Base-by-base conservation (phyloP, 192 early-diverging fungal species). In the Linnemannia zychae region DNA sequence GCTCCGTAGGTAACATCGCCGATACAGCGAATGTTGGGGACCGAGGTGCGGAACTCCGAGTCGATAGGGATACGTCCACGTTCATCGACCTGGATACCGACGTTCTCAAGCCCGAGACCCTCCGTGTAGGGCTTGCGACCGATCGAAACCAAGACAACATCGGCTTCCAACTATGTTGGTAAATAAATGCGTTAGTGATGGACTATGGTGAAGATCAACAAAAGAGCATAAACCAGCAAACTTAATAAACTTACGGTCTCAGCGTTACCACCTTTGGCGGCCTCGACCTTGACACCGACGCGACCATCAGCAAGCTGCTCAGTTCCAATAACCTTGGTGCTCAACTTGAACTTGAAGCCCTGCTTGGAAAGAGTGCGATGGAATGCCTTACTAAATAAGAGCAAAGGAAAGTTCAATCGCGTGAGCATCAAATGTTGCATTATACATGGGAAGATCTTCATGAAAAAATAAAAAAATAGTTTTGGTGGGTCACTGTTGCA, bases 261-360 rank as follows among this genome's bases (percentile, higher is more conserved):
- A 37, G 87, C 80, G 81, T 94, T 90, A 67, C 95, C 95, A 80
- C 91, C 92, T 90, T 95, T 94, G 81, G 97, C 96, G 74, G 96
- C 88, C 91, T 99, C 97, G 78, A 97, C 95, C 72, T 97, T 94
- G 74, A 99, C 94, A 73, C 94, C 90, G 63, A 99, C 97, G 76
- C 94, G 94, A 53, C 96, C 97, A 89, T 96, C 94, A 69, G 92
- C 88, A 81, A 94, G 91, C 90, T 96, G 95, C 85, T 92, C 94
- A 44, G 97, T 96, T 69, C 92, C 93, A 48, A 96, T 87, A 52
- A 99, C 98, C 93, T 99, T 98, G 88, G 98, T 99, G 92, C 92
- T 93, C 84, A 98, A 90, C 94, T 98, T 98, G 93, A 99, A 99
- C 90, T 99, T 98, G 90, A 99, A 94, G 50, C 97, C 97, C 89